phyloP scores from a whole-genome alignment of 108 stramenopile species.

The Cyclotella cryptica region DNA sequence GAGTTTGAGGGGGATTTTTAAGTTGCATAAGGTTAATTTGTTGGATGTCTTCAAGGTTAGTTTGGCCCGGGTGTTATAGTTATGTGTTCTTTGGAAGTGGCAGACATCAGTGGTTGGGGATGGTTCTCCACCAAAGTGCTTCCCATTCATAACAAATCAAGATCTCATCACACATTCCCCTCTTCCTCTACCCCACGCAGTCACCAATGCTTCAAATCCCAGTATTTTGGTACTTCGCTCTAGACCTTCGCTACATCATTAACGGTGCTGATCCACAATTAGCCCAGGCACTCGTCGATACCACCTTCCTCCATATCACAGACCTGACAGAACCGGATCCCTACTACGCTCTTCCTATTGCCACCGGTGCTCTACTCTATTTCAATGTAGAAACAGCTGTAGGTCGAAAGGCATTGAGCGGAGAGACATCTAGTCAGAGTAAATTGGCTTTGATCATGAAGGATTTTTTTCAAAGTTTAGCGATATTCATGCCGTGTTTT shows the following conservation, averaged over 20 bases:
- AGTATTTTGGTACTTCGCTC: slow-evolving; percentile 79
- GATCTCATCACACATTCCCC: background rate
- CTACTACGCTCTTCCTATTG: slow-evolving; percentile 84
- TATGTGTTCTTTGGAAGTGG: background rate
- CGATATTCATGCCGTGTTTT: slow-evolving; percentile 91
- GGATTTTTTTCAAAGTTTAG: slow-evolving; percentile 81
- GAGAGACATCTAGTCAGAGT: slow-evolving; percentile 67
- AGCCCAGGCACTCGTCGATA: slow-evolving; percentile 81
- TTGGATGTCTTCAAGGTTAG: slow-evolving; percentile 70
- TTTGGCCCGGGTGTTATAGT: background rate
- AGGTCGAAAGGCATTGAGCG: slow-evolving; percentile 69
- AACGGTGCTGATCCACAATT: slow-evolving; percentile 79
- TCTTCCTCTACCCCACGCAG: background rate
- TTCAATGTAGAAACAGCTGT: slow-evolving; percentile 84
- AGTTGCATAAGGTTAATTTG: slow-evolving; percentile 76
- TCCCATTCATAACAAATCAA: background rate
- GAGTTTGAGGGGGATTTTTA: slow-evolving; percentile 66
- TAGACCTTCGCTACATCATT: slow-evolving; percentile 83
- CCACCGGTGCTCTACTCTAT: slow-evolving; percentile 74
- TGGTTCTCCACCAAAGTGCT: too few species aligned
- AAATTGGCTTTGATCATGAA: slow-evolving; percentile 72
- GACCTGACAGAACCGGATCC: slow-evolving; percentile 92
- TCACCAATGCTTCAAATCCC: slow-evolving; percentile 85
- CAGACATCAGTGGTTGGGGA: too few species aligned
- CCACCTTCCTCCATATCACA: slow-evolving; percentile 69